Evolutionary conservation across 2,329 filamentous ascomycete species (phyloP).

Genomic region (Lasiodiplodia hormozganensis): DNA sequence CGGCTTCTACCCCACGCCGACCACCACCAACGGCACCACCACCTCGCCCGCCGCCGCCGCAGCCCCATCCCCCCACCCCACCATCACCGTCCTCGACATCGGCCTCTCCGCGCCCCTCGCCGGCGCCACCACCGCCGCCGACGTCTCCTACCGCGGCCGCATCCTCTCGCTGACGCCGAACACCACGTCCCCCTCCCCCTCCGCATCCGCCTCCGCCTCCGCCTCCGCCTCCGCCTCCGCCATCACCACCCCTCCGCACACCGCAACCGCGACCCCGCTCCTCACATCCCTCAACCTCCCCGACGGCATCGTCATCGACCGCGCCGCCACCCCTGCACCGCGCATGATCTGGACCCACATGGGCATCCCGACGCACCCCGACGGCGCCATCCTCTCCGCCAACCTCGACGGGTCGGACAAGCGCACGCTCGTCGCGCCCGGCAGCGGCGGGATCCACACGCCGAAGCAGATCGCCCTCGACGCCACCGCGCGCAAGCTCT

Average conservation of each 20-base stretch:
- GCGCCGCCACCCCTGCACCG: slow-evolving; percentile 15
- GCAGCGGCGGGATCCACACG: slow-evolving; percentile 60
- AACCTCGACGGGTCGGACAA: slow-evolving; percentile 58
- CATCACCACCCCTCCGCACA: no score
- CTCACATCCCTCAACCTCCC: slow-evolving; percentile 32
- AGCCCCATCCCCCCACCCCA: background rate
- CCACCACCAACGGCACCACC: background rate
- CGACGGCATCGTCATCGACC: slow-evolving; percentile 41
- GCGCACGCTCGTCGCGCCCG: slow-evolving; percentile 51
- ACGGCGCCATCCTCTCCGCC: slow-evolving; percentile 54
- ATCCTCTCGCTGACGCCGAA: background rate
- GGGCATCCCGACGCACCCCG: slow-evolving; percentile 35
- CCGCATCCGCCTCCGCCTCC: background rate
- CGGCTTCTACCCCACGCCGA: slow-evolving; percentile 42
- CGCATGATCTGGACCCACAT: slow-evolving; percentile 43
- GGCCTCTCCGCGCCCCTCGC: slow-evolving; percentile 12
- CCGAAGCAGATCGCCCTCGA: slow-evolving; percentile 51
- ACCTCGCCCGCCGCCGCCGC: background rate
- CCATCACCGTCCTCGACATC: slow-evolving; percentile 18
- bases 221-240: no score
- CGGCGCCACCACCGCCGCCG: background rate
- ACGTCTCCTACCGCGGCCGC: background rate
- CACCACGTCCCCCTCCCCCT: background rate
- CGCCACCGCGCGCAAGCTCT: slow-evolving; percentile 40
- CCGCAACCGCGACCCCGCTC: background rate